Conservation (phyloP, 2,329 filamentous ascomycete species). For the Pseudocercospora pini-densiflorae region DNA sequence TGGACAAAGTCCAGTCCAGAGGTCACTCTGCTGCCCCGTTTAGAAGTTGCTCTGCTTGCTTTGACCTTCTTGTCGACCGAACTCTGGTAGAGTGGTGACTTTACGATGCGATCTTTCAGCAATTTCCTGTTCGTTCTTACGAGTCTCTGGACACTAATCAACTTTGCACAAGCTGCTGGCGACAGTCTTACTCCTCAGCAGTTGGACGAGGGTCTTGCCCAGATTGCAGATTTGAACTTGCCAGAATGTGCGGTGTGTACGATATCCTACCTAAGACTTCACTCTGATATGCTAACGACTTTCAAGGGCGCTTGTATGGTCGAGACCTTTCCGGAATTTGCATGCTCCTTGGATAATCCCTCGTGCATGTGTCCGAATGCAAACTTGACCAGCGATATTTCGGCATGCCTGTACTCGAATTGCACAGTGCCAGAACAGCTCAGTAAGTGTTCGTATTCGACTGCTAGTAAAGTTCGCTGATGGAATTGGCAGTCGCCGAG, state of each 20-base stretch:
- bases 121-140: background rate
- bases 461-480: too few relatives aligned
- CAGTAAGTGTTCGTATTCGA: conserved; percentile 1
- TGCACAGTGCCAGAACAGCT: conserved; percentile 28
- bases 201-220: conserved; percentile 1
- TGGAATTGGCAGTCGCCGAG: conserved; percentile 12
- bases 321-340: conserved; percentile 24
- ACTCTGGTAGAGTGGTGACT: background rate
- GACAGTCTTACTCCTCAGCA: background rate
- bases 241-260: conserved; percentile 20
- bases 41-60: background rate
- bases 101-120: background rate
- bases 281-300: background rate
- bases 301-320: conserved; percentile 25
- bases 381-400: conserved; percentile 26
- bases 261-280: background rate
- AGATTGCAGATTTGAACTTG: conserved; percentile 18
- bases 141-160: background rate
- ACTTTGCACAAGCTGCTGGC: background rate
- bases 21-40: background rate
- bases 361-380: conserved; percentile 27
- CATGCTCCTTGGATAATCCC: conserved; percentile 19
- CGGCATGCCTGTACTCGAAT: conserved; percentile 25
- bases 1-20: background rate
- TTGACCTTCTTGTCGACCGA: background rate